Evolutionary conservation across 2,329 filamentous ascomycete species (phyloP).

Genomic region (Lizonia empirigonia): DNA sequence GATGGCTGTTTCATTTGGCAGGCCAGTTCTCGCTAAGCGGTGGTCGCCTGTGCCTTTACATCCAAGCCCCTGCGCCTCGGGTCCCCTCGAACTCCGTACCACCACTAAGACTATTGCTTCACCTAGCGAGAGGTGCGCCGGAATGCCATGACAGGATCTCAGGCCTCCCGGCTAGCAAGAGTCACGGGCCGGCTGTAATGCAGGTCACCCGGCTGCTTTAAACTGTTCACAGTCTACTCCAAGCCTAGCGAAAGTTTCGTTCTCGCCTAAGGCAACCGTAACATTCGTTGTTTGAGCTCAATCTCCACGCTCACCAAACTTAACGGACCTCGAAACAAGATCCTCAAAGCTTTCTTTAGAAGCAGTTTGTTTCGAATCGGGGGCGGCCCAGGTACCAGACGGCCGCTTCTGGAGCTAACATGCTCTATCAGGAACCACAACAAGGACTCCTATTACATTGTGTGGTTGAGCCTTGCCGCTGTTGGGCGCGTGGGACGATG

Average conservation of each 20-base stretch:
- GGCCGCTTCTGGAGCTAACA: background rate
- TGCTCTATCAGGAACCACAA: constrained; percentile 7
- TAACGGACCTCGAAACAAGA: constrained; percentile 21
- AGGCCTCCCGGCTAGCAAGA: background rate
- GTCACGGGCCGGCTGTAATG: background rate
- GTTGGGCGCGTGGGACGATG: background rate
- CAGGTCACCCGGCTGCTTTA: constrained; percentile 1
- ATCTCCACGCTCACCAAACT: constrained; percentile 16
- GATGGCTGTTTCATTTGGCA: constrained; percentile 8
- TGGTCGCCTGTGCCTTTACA: background rate
- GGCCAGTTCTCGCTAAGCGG: background rate
- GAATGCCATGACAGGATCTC: background rate
- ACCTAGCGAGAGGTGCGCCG: constrained; percentile 3
- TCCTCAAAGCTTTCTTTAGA: constrained; percentile 30
- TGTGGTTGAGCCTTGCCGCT: background rate
- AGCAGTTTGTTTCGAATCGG: constrained; percentile 22
- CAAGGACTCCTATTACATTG: background rate
- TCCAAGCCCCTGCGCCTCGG: background rate
- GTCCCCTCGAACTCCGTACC: constrained; percentile 2
- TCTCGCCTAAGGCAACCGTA: constrained; percentile 6
- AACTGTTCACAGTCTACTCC: background rate
- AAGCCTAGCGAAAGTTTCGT: constrained; percentile 3
- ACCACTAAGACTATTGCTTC: constrained; percentile 13
- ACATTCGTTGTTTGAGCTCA: constrained; percentile 24
- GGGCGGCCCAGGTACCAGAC: constrained; percentile 9